Conservation (phyloP, 2,329 filamentous ascomycete species). For the Aspergillus sp. region DNA sequence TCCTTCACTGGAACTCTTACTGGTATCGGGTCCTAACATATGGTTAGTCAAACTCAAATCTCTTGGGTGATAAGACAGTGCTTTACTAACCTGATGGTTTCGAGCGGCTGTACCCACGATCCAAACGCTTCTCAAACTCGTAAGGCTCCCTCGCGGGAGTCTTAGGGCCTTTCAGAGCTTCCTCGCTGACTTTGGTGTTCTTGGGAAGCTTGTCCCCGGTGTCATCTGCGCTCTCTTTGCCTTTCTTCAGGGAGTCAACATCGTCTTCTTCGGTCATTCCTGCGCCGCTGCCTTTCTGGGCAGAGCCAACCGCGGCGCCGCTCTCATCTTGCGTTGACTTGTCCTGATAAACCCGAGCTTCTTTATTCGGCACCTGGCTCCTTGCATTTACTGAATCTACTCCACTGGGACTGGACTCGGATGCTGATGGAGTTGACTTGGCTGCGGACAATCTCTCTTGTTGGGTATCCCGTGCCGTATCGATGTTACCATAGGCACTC, state of each 20-base stretch:
- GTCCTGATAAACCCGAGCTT: not conserved
- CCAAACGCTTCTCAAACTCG: slow-evolving; percentile 33
- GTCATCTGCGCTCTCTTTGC: not conserved
- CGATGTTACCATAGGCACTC: not conserved
- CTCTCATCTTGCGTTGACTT: not conserved
- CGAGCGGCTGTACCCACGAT: slow-evolving; percentile 4
- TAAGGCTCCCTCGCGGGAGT: slow-evolving; percentile 26
- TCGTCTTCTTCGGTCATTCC: not conserved
- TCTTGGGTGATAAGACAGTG: too few species aligned
- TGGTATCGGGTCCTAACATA: not conserved
- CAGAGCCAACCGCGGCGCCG: not conserved
- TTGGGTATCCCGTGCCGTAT: not conserved
- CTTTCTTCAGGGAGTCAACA: not conserved
- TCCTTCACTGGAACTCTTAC: not conserved
- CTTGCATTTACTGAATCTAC: not conserved
- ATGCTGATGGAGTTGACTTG: not conserved
- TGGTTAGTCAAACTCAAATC: not conserved
- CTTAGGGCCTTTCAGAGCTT: slow-evolving; percentile 34
- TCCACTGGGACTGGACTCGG: not conserved
- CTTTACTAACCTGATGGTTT: not conserved
- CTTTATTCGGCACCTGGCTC: not conserved
- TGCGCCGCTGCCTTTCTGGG: not conserved
- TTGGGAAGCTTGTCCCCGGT: not conserved
- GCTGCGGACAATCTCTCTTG: not conserved
- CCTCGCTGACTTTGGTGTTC: slow-evolving; percentile 27